Evolutionary conservation across 1,284 basidiomycete genomes (phyloP).

Genomic region (Malassezia globosa): DNA sequence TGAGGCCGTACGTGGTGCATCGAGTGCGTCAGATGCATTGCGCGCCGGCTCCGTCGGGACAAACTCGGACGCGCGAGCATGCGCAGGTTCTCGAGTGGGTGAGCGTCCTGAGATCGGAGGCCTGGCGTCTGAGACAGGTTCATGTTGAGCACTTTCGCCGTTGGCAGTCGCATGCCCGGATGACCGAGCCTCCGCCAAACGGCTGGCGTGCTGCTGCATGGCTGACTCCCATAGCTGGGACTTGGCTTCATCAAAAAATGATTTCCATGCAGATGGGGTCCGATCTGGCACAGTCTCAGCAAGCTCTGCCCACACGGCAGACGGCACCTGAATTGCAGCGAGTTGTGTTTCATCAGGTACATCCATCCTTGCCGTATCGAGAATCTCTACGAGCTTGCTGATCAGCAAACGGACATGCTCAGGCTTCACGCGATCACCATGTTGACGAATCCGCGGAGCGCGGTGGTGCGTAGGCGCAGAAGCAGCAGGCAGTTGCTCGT

Average conservation of each 20-base stretch:
- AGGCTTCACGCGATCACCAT: background rate
- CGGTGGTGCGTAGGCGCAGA: background rate
- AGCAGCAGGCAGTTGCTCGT: background rate
- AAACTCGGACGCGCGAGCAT: no score
- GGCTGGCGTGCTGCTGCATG: slow-evolving; percentile 3
- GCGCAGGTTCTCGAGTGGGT: no score
- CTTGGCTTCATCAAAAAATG: background rate
- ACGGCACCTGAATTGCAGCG: background rate
- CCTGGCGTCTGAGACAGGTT: no score
- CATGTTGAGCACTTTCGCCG: no score
- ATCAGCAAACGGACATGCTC: background rate
- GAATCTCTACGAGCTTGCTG: background rate
- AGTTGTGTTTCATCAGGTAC: background rate
- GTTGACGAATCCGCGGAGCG: background rate
- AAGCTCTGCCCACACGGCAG: background rate
- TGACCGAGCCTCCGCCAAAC: no score
- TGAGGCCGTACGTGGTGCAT: background rate
- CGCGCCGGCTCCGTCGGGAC: no score
- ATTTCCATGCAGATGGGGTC: slow-evolving; percentile 1
- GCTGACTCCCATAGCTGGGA: slow-evolving; percentile 4
- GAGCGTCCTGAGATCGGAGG: no score
- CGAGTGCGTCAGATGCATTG: background rate
- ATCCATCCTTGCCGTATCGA: background rate
- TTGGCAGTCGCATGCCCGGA: no score
- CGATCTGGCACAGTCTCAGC: background rate